Base-by-base conservation (phyloP, 2,329 filamentous ascomycete species). In the Thelonectria discophora region DNA sequence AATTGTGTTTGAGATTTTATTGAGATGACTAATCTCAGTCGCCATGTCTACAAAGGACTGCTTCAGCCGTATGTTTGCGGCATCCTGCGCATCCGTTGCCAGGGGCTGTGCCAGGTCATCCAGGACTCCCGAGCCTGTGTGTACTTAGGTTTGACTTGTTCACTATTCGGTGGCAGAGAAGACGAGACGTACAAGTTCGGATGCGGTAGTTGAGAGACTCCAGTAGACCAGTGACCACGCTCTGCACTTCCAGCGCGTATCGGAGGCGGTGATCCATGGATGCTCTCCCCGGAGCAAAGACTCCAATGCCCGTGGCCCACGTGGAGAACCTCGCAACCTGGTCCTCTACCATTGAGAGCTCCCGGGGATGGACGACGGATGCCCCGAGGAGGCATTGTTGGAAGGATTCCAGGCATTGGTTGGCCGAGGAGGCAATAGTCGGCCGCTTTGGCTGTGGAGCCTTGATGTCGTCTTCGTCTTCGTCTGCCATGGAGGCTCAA, bases 191-290 rank as follows among this genome's bases (percentile, higher is more conserved):
- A 62, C 62, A 55, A 11, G 17, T 53, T 17, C 50, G 34, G 11
- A 56, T 20, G 2, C 59, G 47, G 21, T 62, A 55, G 34, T 52
- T 27, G 2, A 69, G 43, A 1, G 63, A 17, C n/a, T 69, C 55
- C 9, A 69, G n/a, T 11, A 69, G n/a, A 7, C 48, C 60, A n/a
- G 51, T 60, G 1, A 67, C 55, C 6, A 48, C 47, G 32, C 42
- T 27, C 5, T 39, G 58, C 9, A 65, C 66, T 10, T 69, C 66
- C 0, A 39, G 37, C 6, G 61, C 61, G 1, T 63, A 15, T 37
- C 66, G 37, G 2, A 68, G 40, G 6, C 64, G 58, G 30, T 67
- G 61, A 40, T 70, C 67, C 48, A 70, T 21, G 3, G 64, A 67
- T 0, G n/a, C 58, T 30, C 57, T 42, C 1, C 52, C 53, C 0